phyloP scores from a whole-genome alignment of 257 asterid species.

The Primulina tabacum region DNA sequence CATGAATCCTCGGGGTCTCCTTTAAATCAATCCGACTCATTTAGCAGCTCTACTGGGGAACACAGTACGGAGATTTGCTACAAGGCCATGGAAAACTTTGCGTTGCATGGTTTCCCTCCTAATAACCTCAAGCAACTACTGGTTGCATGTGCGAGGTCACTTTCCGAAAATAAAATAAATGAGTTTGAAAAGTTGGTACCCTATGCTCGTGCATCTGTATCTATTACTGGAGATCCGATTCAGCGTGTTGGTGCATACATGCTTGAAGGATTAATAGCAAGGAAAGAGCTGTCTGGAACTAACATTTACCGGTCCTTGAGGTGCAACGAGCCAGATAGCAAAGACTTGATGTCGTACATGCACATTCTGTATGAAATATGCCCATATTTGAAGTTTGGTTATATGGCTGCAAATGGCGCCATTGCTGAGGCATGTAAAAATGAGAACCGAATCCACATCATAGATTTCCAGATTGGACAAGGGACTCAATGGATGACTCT shows the following conservation, averaged over 20 bases:
- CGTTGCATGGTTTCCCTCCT: conserved; percentile 42
- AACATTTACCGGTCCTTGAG: conserved; percentile 69
- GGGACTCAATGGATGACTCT: conserved; percentile 96
- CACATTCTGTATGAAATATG: conserved; percentile 79
- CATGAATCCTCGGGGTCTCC: conserved; percentile 38
- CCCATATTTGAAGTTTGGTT: conserved; percentile 89
- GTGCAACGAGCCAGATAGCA: conserved; percentile 70
- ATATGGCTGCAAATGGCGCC: conserved; percentile 97
- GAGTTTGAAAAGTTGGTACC: conserved; percentile 51
- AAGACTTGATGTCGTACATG: conserved; percentile 78
- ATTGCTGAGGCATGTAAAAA: conserved; percentile 81
- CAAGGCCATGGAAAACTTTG: conserved; percentile 33
- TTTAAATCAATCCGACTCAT: conserved; percentile 30
- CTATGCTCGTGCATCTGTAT: conserved; percentile 55
- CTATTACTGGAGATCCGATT: conserved; percentile 83
- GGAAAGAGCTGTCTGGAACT: conserved; percentile 76
- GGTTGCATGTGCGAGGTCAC: conserved; percentile 69
- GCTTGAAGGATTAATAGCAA: conserved; percentile 77
- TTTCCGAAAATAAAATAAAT: conserved; percentile 44
- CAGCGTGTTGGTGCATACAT: conserved; percentile 95
- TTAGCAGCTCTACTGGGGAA: conserved; percentile 31
- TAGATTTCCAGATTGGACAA: conserved; percentile 87
- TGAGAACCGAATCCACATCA: conserved; percentile 78
- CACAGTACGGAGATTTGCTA: conserved; percentile 32
- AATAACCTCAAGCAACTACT: conserved; percentile 60